Evolutionary conservation across 192 early-diverging fungal genomes (phyloP), one percentile per base, ranked within the genome.

Genomic region (Coemansia sp.): DNA sequence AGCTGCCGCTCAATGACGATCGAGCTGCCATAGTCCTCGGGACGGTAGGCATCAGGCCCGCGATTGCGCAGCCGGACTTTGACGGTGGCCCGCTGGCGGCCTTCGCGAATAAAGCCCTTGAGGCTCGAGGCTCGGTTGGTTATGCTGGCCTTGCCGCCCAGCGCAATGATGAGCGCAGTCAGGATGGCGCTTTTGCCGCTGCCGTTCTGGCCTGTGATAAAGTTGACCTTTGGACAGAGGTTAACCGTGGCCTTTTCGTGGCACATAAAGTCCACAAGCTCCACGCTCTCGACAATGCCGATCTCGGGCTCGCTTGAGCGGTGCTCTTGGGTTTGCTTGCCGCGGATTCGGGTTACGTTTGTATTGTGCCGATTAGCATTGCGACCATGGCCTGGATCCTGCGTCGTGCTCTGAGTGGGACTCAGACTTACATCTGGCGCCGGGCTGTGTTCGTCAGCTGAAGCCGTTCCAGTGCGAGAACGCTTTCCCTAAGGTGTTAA

Each of bases 101-200:
- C 97, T 70, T 94, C 93, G 53, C 92, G 90, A 37, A 99, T 89
- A 19, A 99, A 85, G 6, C 86, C 83, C 51, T 87, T 89, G 19
- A 99, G 70, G 31, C 71, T 91, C 9, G 85, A 80, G 1, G 89
- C 96, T 27, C 97, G 89, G 62, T 96, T 94, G 15, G 97, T 98
- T n/a, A 84, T 49, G 17, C 76, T 88, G 0, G 96, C 94, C 66
- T 93, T 94, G 37, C 92, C 97, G 58, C 97, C 97, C 29, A 99
- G 85, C n/a, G 90, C 92, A 45, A 99, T 86, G 6, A 88, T 91
- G 7, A 99, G 86, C 10, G 88, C 96, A 0, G 96, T 97, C 35
- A 99, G 79, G 58, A 98, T 93, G 31, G 96, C 95, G 71, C 91
- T 93, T 77, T 99, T 99, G n/a, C 97, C 97, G 73, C 91, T 94